A percentile compares a stretch with the other conserved stretches of the same genome.
Conservation (phyloP, 2,329 filamentous ascomycete species). For the Botrytis fragariae region DNA sequence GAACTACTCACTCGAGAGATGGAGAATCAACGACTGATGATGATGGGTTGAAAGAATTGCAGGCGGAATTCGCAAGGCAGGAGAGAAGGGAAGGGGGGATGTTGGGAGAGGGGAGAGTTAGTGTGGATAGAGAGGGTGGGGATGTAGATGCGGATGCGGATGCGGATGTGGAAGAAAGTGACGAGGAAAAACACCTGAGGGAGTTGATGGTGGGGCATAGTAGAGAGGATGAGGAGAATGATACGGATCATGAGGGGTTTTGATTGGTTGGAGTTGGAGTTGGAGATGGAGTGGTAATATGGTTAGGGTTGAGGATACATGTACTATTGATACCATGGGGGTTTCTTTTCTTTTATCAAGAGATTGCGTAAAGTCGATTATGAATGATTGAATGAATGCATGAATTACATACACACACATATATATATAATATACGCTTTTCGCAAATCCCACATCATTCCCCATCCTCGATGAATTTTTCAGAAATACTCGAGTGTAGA, state of each 20-base stretch:
- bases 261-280: no score
- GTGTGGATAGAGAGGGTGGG: background rate
- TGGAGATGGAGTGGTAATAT: background rate
- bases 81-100: background rate
- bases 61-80: constrained; percentile 7
- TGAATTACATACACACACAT: background rate
- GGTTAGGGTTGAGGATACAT: background rate
- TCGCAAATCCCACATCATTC: no score
- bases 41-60: constrained; percentile 11
- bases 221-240: background rate
- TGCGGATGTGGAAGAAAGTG: constrained; percentile 14
- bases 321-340: background rate
- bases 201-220: constrained; percentile 18
- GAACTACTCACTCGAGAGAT: background rate
- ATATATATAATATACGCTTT: background rate
- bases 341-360: background rate
- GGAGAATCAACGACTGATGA: background rate
- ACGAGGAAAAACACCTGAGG: constrained; percentile 17
- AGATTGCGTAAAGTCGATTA: background rate
- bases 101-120: background rate
- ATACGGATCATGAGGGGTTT: constrained; percentile 14
- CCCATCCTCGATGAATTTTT: no score
- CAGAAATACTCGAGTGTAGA: background rate
- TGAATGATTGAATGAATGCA: background rate
- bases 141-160: background rate